A percentile compares a stretch with the other conserved stretches of the same genome.
These are phyloP conservation scores for Termitomyces sp. DNA, from an alignment of 768 basidiomycete species.

Conservation along the genomic window DNA sequence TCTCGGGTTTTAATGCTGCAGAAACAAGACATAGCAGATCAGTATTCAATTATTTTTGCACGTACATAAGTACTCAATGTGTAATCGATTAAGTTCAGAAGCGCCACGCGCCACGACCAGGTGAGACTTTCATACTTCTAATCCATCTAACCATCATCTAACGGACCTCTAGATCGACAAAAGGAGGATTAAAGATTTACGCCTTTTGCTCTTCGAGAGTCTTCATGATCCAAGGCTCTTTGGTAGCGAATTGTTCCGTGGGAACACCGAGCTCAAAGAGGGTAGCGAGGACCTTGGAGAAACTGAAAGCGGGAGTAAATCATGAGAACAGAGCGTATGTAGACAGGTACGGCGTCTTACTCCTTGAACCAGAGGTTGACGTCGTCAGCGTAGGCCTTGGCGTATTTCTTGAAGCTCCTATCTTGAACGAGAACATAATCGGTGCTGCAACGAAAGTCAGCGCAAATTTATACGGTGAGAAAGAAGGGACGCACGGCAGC, in stretches of 20 bases:
- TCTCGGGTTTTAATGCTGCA: neutral
- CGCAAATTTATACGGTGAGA: neutral
- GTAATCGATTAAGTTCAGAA: neutral
- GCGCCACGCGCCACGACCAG: neutral
- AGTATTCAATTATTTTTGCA: neutral
- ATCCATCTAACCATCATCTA: slow-evolving; percentile 1
- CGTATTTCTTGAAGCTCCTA: slow-evolving; percentile 87
- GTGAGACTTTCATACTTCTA: neutral
- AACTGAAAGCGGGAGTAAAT: slow-evolving; percentile 40
- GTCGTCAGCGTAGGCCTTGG: slow-evolving; percentile 82
- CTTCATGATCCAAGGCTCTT: slow-evolving; percentile 76
- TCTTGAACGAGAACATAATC: slow-evolving; percentile 88
- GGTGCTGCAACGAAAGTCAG: slow-evolving; percentile 38
- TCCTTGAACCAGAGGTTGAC: slow-evolving; percentile 91
- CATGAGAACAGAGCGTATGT: neutral
- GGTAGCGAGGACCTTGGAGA: slow-evolving; percentile 68
- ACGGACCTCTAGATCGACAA: neutral
- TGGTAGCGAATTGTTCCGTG: slow-evolving; percentile 59
- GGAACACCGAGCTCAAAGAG: slow-evolving; percentile 96
- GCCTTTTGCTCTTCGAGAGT: slow-evolving; percentile 39
- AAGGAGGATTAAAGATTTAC: neutral
- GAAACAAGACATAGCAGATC: neutral
- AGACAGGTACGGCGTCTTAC: slow-evolving; percentile 43
- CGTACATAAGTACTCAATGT: neutral
- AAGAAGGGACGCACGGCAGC: slow-evolving; percentile 66